Percentiles rank a stretch among this genome's conserved stretches.
Conservation (phyloP, 1,284 basidiomycete species). For the Trichosporon coremiiforme region DNA sequence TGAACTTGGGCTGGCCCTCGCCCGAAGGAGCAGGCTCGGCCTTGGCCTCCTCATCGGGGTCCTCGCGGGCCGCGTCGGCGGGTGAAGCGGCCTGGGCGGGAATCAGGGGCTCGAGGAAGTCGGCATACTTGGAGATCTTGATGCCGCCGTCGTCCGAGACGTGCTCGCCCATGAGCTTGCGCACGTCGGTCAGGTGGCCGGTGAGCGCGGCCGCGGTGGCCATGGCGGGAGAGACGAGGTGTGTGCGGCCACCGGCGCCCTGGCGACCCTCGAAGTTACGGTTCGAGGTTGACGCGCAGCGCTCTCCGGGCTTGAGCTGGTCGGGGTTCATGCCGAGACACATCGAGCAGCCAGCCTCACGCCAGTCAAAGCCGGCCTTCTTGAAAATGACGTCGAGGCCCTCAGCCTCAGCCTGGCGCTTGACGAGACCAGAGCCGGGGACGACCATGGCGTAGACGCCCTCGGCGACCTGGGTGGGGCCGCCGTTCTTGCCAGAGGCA, state of each 20-base stretch:
- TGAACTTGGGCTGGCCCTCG: conserved; percentile 71
- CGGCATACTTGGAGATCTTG: conserved; percentile 69
- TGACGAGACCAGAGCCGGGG: conserved; percentile 90
- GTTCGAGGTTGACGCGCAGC: conserved; percentile 95
- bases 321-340: conserved; percentile 98
- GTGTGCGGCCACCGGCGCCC: conserved; percentile 88
- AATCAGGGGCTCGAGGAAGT: conserved; percentile 75
- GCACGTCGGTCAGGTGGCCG: conserved; percentile 84
- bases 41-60: conserved; percentile 44
- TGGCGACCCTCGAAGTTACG: conserved; percentile 95
- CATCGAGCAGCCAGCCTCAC: conserved; percentile 97
- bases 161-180: conserved; percentile 70
- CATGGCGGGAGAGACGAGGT: conserved; percentile 93
- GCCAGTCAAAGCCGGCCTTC: conserved; percentile 95
- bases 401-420: conserved; percentile 91
- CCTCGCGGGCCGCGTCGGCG: conserved; percentile 52
- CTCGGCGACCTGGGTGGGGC: conserved; percentile 67
- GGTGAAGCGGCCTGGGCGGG: conserved; percentile 64
- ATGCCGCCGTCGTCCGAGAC: conserved; percentile 59
- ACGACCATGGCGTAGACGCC: conserved; percentile 91
- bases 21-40: conserved; percentile 64
- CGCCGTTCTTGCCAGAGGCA: conserved; percentile 52
- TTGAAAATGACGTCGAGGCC: conserved; percentile 88
- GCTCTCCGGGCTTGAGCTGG: conserved; percentile 83
- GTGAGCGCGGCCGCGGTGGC: conserved; percentile 90